Evolutionary conservation across 257 asterid species (phyloP).

Genomic region (Primulina huaijiensis): DNA sequence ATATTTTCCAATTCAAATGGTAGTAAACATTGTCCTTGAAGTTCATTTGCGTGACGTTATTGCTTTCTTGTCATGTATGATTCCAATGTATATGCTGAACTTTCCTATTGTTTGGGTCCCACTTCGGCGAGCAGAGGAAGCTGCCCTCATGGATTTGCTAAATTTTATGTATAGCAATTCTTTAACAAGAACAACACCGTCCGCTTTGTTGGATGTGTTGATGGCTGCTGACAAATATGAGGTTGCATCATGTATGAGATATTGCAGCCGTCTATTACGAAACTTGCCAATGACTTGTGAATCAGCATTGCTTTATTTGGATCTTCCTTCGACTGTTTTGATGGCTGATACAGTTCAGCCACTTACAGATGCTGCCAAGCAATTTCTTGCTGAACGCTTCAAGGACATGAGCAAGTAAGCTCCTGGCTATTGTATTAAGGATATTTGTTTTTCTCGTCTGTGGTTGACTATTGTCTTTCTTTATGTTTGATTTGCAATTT

Average conservation of each 20-base stretch:
- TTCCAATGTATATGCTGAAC: conserved; percentile 12
- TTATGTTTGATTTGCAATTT: not conserved
- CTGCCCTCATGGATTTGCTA: conserved; percentile 79
- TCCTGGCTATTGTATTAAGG: conserved; percentile 1
- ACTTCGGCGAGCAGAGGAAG: conserved; percentile 68
- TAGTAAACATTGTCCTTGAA: conserved; percentile 1
- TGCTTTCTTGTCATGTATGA: not conserved
- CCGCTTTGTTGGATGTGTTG: conserved; percentile 72
- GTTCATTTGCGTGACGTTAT: not conserved
- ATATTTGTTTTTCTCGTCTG: not conserved
- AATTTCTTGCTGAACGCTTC: conserved; percentile 64
- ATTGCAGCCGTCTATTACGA: conserved; percentile 62
- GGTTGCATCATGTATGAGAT: conserved; percentile 88
- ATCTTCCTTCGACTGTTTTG: conserved; percentile 72
- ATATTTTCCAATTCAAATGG: not conserved
- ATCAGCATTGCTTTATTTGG: conserved; percentile 82
- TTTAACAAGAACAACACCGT: conserved; percentile 48
- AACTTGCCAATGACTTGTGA: conserved; percentile 76
- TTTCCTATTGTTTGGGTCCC: conserved; percentile 16
- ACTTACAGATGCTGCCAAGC: conserved; percentile 67
- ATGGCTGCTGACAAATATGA: conserved; percentile 90
- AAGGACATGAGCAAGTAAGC: conserved; percentile 78
- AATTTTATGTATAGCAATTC: conserved; percentile 76
- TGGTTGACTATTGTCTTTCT: not conserved
- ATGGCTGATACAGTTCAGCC: conserved; percentile 78